Percentiles rank a stretch among this genome's conserved stretches.
These are phyloP conservation scores for Chloranthus sessilifolius DNA, from an alignment of 164 flowering plant species.

Conservation along the genomic window DNA sequence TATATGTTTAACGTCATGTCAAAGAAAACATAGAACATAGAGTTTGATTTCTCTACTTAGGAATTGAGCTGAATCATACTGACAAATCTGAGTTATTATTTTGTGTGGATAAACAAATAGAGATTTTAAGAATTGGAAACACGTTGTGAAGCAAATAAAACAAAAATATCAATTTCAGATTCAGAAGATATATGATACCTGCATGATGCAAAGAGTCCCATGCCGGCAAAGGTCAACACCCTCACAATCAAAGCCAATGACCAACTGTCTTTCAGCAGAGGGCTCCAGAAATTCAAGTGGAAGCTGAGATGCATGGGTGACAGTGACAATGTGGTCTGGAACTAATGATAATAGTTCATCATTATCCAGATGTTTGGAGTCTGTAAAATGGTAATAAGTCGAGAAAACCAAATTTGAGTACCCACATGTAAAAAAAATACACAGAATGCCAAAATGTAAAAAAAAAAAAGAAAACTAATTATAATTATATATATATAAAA, in stretches of 20 bases:
- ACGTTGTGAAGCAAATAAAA: no score
- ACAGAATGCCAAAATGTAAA: no score
- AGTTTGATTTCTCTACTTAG: no score
- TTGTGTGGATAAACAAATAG: no score
- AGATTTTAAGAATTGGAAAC: no score
- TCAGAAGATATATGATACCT: no score
- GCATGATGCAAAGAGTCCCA: slow-evolving; percentile 87
- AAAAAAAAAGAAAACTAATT: not conserved
- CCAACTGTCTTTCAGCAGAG: slow-evolving; percentile 47
- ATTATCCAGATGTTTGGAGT: slow-evolving; percentile 27
- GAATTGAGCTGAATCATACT: no score
- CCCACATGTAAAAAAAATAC: not conserved
- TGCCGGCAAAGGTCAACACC: slow-evolving; percentile 87
- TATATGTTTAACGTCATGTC: no score
- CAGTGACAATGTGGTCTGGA: slow-evolving; percentile 70
- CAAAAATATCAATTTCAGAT: no score
- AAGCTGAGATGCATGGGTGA: slow-evolving; percentile 70
- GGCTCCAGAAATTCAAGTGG: slow-evolving; percentile 76
- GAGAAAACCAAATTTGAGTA: not conserved
- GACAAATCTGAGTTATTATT: no score
- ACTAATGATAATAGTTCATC: slow-evolving; percentile 29
- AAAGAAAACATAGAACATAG: no score
- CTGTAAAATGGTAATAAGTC: slow-evolving; percentile 14
- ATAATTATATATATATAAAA: not conserved
- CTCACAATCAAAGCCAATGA: slow-evolving; percentile 90